Base-by-base conservation (phyloP, 2,329 filamentous ascomycete genomes). In the Helotiales sp. region DNA sequence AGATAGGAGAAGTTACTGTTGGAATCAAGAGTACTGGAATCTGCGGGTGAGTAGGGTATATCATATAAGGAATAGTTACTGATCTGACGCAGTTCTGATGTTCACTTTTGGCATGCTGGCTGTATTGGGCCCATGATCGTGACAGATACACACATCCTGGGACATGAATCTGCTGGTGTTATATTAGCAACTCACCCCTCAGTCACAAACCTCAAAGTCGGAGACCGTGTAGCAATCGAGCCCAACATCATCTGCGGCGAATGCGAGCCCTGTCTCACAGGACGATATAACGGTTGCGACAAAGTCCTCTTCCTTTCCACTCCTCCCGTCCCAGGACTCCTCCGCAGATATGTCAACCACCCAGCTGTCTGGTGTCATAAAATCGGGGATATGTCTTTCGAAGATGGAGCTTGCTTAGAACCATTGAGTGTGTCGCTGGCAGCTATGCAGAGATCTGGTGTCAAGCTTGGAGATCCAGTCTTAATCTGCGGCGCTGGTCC, bases 71-170 rank as follows among this genome's bases (percentile, higher is more conserved):
- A 48, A 17, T 30, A 31, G n/a, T 22, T 53, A 46, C 59, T 63
- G 34, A 62, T 44, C 22, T 9, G 52, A 25, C 15, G 12, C 68
- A 93, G 90, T 57, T 96, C 91, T 60, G 93, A 97, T 75, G 88
- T 98, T 56, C 93, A 98, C 77, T 98, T 98, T 80, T 98, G 93
- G 93, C 91, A 96, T 72, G 89, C 89, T 50, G 93, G 93, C 65
- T 90, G 90, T 78, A 98, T 98, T 72, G 93, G 93, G 27, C 93
- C 93, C 66, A 97, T 97, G 93, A 88, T 97, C 63, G 93, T 98
- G 48, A 83, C 83, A 66, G 89, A 83, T 70, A 88, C 93, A 70
- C 93, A 97, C 75, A 92, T 97, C 70, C 86, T 98, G 19, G 93
- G 93, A 65, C 93, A 98, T 79, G 93, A 98, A 77, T 95, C 91